Evolutionary conservation across 2,329 filamentous ascomycete genomes (phyloP).

Genomic region (Cladosporium sp.): DNA sequence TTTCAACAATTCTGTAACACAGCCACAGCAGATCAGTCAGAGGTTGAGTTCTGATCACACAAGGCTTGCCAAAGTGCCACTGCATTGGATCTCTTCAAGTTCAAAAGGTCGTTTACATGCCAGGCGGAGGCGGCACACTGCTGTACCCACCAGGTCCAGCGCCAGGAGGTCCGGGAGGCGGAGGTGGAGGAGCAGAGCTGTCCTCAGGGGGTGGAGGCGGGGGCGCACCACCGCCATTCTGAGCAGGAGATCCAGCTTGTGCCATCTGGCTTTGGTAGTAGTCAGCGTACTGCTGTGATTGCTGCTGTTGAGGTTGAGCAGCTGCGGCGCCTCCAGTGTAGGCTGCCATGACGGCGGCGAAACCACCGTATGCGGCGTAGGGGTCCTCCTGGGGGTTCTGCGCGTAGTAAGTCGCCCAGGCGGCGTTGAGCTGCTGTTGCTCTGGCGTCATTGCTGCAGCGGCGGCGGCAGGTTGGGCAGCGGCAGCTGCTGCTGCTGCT

Average conservation of each 20-base stretch:
- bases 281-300: slow-evolving; percentile 13
- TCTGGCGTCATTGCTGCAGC: slow-evolving; percentile 17
- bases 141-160: slow-evolving; percentile 54
- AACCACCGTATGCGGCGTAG: slow-evolving; percentile 88
- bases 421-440: slow-evolving; percentile 33
- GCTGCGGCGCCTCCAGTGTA: background rate
- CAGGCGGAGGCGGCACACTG: slow-evolving; percentile 56
- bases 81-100: background rate
- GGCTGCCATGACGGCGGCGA: slow-evolving; percentile 21
- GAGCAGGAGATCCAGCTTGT: slow-evolving; percentile 11
- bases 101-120: slow-evolving; percentile 33
- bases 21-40: too few species aligned
- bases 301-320: background rate
- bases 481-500: slow-evolving; percentile 22
- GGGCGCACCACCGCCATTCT: slow-evolving; percentile 21
- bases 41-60: too few species aligned
- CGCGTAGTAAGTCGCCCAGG: slow-evolving; percentile 78
- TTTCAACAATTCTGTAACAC: too few species aligned
- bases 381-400: slow-evolving; percentile 80
- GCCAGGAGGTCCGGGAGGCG: slow-evolving; percentile 53
- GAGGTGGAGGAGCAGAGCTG: slow-evolving; percentile 55
- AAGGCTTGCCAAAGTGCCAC: background rate
- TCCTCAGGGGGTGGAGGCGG: slow-evolving; percentile 47
- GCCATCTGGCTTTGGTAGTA: slow-evolving; percentile 14
- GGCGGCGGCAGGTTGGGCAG: slow-evolving; percentile 13